Evolutionary conservation across 2,329 filamentous ascomycete species (phyloP), one percentile per base, ranked within the genome.

Genomic region (Nannizziopsis arthrosporioides): DNA sequence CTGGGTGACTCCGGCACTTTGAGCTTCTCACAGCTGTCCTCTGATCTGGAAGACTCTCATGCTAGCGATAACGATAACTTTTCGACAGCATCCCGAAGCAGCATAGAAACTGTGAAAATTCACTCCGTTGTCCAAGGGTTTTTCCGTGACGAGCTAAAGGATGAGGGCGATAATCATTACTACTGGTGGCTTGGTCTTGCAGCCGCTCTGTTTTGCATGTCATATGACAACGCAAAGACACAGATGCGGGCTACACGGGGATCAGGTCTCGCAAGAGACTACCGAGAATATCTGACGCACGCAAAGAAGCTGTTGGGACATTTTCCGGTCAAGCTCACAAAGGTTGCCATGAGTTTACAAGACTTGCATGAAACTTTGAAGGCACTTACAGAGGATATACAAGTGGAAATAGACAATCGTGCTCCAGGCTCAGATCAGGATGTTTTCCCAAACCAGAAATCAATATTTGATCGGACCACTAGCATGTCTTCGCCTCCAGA

Each of bases 51-150:
- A 12, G 58, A 56, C 34, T 58, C 59, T 11, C 42, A 55, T 27
- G 30, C 54, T 2, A 64, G 65, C 22, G 61, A 59, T 42, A 65
- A 62, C 40, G 63, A 66, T 22, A 58, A 58, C 0, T 61, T 60
- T 30, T 61, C 62, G 11, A 59, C 59, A 1, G 50, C 60, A 5
- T 63, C 61, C 41, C 57, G 57, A 12, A 60, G 53, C 15, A 55
- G 59, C 17, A 68, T 71, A 42, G 70, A 73, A 48, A 61, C 71
- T 32, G 58, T 73, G 34, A 72, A 69, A 46, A 66, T 72, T 5
- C 70, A 73, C 52, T 69, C 64, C 22, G 69, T 73, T 2, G 68
- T 73, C 1, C 70, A 73, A 49, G 63, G 61, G 5, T 72, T 73
- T 39, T 69, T 68, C 52, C 66, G 69, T 11, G 70, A 72, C 52